phyloP scores from a whole-genome alignment of 2,329 filamentous ascomycete species.

The Whalleya microplaca region DNA sequence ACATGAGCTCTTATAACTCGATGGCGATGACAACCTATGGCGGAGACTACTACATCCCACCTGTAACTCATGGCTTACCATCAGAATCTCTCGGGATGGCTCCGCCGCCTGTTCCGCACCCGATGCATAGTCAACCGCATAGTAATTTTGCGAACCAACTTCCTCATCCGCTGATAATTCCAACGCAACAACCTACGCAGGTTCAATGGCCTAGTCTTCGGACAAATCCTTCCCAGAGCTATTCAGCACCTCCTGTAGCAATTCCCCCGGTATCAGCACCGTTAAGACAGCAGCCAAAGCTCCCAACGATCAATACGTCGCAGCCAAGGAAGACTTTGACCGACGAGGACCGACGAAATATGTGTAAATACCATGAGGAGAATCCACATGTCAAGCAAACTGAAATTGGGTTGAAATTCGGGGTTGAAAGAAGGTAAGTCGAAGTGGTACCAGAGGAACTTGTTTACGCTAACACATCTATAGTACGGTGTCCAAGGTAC shows the following conservation, averaged over 20 bases:
- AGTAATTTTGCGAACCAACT: slow-evolving; percentile 53
- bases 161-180: slow-evolving; percentile 71
- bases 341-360: slow-evolving; percentile 84
- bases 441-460: slow-evolving; percentile 12
- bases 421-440: slow-evolving; percentile 91
- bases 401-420: slow-evolving; percentile 93
- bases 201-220: slow-evolving; percentile 77
- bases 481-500: slow-evolving; percentile 98
- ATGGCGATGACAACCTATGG: slow-evolving; percentile 73
- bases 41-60: slow-evolving; percentile 63
- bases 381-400: slow-evolving; percentile 92
- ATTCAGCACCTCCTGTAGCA: slow-evolving; percentile 61
- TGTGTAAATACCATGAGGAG: slow-evolving; percentile 93
- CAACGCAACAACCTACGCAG: slow-evolving; percentile 54
- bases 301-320: slow-evolving; percentile 55
- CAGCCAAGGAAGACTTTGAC: slow-evolving; percentile 87
- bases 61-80: slow-evolving; percentile 51
- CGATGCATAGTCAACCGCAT: slow-evolving; percentile 56
- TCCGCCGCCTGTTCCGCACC: slow-evolving; percentile 63
- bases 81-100: slow-evolving; percentile 58
- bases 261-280: slow-evolving; percentile 60
- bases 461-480: slow-evolving; percentile 34
- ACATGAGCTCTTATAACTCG: slow-evolving; percentile 66
- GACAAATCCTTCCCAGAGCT: slow-evolving; percentile 67
- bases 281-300: slow-evolving; percentile 55